Evolutionary conservation across 371 early-diverging fungal species (phyloP).

Genomic region (Mortierella sp.): DNA sequence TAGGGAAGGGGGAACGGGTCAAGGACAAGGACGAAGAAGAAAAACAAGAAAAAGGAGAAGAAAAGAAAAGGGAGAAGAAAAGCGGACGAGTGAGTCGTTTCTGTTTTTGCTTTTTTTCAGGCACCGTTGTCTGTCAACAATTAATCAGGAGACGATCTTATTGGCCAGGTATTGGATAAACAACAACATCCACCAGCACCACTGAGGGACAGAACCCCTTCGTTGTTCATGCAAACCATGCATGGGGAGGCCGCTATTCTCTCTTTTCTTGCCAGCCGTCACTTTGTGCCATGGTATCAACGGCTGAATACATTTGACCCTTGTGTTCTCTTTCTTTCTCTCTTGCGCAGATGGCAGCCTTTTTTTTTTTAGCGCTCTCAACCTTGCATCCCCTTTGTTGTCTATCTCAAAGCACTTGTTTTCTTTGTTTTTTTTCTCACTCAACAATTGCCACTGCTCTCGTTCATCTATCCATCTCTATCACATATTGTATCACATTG

Average conservation of each 20-base stretch:
- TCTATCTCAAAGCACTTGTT: neutral
- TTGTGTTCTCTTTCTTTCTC: neutral
- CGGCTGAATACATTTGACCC: neutral
- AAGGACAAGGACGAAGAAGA: neutral
- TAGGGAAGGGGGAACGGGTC: slow-evolving; percentile 17
- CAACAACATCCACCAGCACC: neutral
- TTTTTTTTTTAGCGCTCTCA: slow-evolving; percentile 7
- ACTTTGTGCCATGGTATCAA: neutral
- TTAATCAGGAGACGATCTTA: neutral
- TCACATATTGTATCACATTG: neutral
- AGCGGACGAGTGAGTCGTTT: neutral
- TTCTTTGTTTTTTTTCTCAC: neutral
- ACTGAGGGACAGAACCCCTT: neutral
- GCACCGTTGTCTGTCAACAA: neutral
- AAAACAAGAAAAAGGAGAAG: neutral
- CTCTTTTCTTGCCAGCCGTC: too few species aligned
- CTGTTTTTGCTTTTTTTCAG: neutral
- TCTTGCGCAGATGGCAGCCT: neutral
- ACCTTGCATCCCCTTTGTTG: neutral
- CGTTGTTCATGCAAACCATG: neutral
- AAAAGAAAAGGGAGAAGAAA: neutral
- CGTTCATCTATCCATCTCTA: neutral
- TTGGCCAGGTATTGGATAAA: neutral
- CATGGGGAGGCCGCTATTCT: neutral
- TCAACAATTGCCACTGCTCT: neutral